phyloP scores from a whole-genome alignment of 2,329 filamentous ascomycete genomes.

The Botryosphaeria agaves region DNA sequence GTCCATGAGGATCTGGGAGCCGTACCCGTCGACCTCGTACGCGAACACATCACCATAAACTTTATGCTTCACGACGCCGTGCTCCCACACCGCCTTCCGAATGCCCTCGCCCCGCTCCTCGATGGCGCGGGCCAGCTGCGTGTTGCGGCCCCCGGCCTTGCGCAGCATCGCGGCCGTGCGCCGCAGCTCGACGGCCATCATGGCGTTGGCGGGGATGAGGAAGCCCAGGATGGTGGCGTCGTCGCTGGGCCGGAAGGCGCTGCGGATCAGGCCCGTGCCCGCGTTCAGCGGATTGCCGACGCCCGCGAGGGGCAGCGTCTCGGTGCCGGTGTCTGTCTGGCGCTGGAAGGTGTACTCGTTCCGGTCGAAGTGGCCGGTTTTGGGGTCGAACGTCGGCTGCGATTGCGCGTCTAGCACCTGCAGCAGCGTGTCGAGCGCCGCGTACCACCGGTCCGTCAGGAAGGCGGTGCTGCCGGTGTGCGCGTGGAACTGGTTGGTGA shows the following conservation, averaged over 20 bases:
- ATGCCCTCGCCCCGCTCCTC: slow-evolving; percentile 46
- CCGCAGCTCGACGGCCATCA: slow-evolving; percentile 81
- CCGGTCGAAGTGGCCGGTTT: slow-evolving; percentile 42
- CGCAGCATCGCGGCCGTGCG: slow-evolving; percentile 55
- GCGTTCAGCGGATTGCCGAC: slow-evolving; percentile 80
- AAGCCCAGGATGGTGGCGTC: slow-evolving; percentile 89
- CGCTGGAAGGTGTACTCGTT: slow-evolving; percentile 86
- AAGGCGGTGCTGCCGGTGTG: slow-evolving; percentile 65
- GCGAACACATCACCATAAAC: slow-evolving; percentile 68
- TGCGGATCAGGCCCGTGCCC: slow-evolving; percentile 72
- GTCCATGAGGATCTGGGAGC: slow-evolving; percentile 70
- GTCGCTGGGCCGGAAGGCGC: slow-evolving; percentile 86
- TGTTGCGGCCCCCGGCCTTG: slow-evolving; percentile 31
- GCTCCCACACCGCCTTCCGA: slow-evolving; percentile 60
- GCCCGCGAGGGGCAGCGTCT: slow-evolving; percentile 69
- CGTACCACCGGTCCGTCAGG: slow-evolving; percentile 59
- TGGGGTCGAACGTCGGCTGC: slow-evolving; percentile 57
- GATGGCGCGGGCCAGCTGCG: slow-evolving; percentile 29
- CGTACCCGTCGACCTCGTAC: slow-evolving; percentile 78
- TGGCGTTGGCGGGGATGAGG: slow-evolving; percentile 89
- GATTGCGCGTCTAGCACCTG: slow-evolving; percentile 63
- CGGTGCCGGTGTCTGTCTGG: slow-evolving; percentile 63
- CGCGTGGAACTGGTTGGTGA: slow-evolving; percentile 74
- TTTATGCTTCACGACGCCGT: slow-evolving; percentile 63
- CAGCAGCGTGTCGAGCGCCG: slow-evolving; percentile 59